phyloP scores from a whole-genome alignment of 1,284 basidiomycete species.

The Mycena citricolor region DNA sequence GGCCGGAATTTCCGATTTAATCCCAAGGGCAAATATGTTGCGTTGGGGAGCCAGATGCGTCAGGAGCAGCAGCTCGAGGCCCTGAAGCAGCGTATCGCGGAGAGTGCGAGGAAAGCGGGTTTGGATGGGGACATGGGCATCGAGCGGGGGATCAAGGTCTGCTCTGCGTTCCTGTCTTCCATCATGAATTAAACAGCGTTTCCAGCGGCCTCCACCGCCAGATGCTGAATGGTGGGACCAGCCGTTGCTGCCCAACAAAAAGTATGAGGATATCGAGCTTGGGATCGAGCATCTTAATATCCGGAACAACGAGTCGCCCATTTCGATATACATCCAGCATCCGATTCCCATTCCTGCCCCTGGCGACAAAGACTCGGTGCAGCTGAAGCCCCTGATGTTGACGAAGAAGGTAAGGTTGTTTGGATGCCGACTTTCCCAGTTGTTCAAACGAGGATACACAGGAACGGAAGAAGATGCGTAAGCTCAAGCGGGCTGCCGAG shows the following conservation, averaged over 20 bases:
- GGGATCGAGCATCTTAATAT: slow-evolving; percentile 62
- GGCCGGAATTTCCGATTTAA: slow-evolving; percentile 83
- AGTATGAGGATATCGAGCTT: slow-evolving; percentile 71
- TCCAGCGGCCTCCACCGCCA: slow-evolving; percentile 80
- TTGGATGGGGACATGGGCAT: slow-evolving; percentile 92
- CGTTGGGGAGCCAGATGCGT: slow-evolving; percentile 80
- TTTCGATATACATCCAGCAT: slow-evolving; percentile 93
- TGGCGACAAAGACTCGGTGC: slow-evolving; percentile 76
- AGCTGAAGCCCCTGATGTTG: slow-evolving; percentile 82
- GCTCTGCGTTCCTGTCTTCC: slow-evolving; percentile 26
- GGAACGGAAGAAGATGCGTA: slow-evolving; percentile 97
- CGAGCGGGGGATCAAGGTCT: slow-evolving; percentile 83
- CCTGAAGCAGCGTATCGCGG: slow-evolving; percentile 90
- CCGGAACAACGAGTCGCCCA: slow-evolving; percentile 67
- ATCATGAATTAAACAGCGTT: neutral
- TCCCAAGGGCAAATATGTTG: slow-evolving; percentile 87
- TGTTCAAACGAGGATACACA: slow-evolving; percentile 31
- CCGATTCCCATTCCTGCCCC: slow-evolving; percentile 96
- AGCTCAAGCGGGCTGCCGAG: slow-evolving; percentile 85
- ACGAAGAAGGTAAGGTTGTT: slow-evolving; percentile 69
- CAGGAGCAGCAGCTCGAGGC: slow-evolving; percentile 87
- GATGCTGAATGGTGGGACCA: slow-evolving; percentile 98
- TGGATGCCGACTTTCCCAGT: neutral
- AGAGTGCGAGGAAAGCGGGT: slow-evolving; percentile 90
- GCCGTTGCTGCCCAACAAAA: slow-evolving; percentile 76